Base-by-base conservation (phyloP, 305 asterid species). In the Fraxinus greggii region DNA sequence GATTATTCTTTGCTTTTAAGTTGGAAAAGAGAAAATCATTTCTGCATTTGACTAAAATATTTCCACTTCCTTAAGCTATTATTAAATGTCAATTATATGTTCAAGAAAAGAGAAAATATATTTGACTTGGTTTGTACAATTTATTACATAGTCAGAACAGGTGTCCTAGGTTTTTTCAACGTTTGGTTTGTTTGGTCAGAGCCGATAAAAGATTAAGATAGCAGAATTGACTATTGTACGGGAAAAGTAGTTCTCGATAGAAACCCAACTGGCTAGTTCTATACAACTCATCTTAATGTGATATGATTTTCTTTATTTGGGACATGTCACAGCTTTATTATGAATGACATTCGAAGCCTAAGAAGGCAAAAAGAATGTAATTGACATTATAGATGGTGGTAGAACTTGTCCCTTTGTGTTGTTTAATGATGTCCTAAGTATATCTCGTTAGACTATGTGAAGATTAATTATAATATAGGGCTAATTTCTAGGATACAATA, bases 21-120 rank as follows among this genome's bases (percentile, higher is more conserved):
- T 61, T 61, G 70, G 13, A 28, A 9, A 28, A 3, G 35, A 42
- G 79, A 48, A 80, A 75, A 74, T 77, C 31, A 56, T 26, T 21
- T 80, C 29, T 76, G 28, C 61, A 56, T 77, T 83, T 84, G 80
- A 81, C 87, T 75, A 75, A 10, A 29, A 78, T 67, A 67, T 28
- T 5, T 67, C 36, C 74, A 28, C 32, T 23, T 61, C 17, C 31
- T 5, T 61, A 23, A 61, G 31, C 26, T n/a, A 54, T n/a, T 7
- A 54, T n/a, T 5, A 54, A 19, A 61, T 23, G 15, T 21, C 31
- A 21, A 59, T 59, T 59, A 21, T 59, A 3, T 7, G 29, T 61
- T 23, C 4, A 15, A 7, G 24, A 23, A 59, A 59, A 21, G 21
- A 0, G 4, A 59, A 59, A 21, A 19, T 7, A 8, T 21, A 6